These are phyloP conservation scores for Hypoxylon rubiginosum DNA, from an alignment of 2,329 filamentous ascomycete genomes.

Conservation along the genomic window DNA sequence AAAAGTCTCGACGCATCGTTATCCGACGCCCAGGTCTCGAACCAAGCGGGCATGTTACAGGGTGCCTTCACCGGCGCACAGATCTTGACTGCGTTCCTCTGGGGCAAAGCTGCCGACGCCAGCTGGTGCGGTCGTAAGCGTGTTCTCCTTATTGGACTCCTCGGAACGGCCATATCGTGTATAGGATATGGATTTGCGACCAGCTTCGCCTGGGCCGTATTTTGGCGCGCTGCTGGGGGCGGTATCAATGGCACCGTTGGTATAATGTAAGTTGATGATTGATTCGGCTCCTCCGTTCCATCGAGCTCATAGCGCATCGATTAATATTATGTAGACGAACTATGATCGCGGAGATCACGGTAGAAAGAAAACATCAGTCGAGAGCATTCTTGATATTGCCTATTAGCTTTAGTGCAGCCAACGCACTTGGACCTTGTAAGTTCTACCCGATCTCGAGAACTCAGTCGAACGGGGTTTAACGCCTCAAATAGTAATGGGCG, in stretches of 20 bases:
- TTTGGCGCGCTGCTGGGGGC: slow-evolving; percentile 76
- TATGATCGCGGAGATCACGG: slow-evolving; percentile 64
- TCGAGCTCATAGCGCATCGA: background rate
- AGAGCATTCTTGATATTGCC: slow-evolving; percentile 62
- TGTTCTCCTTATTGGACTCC: slow-evolving; percentile 77
- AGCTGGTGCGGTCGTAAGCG: slow-evolving; percentile 74
- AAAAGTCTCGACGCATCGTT: slow-evolving; percentile 72
- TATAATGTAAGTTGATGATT: slow-evolving; percentile 58
- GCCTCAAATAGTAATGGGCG: slow-evolving; percentile 66
- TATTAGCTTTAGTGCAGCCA: slow-evolving; percentile 63
- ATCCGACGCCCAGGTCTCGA: slow-evolving; percentile 69
- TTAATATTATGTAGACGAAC: slow-evolving; percentile 53
- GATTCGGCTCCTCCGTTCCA: background rate
- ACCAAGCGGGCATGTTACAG: slow-evolving; percentile 77
- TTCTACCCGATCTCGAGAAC: background rate
- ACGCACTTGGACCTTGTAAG: slow-evolving; percentile 61
- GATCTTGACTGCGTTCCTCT: slow-evolving; percentile 79
- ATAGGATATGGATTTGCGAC: slow-evolving; percentile 80
- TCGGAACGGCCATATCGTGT: slow-evolving; percentile 75
- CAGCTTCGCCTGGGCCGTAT: slow-evolving; percentile 73
- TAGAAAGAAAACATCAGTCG: slow-evolving; percentile 63
- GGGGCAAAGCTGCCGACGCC: slow-evolving; percentile 76
- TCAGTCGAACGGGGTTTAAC: slow-evolving; percentile 31
- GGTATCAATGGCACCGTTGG: slow-evolving; percentile 64
- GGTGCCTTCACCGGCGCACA: slow-evolving; percentile 81